Conservation (phyloP, 345 rosid genomes). For the Kernera saxatilis region DNA sequence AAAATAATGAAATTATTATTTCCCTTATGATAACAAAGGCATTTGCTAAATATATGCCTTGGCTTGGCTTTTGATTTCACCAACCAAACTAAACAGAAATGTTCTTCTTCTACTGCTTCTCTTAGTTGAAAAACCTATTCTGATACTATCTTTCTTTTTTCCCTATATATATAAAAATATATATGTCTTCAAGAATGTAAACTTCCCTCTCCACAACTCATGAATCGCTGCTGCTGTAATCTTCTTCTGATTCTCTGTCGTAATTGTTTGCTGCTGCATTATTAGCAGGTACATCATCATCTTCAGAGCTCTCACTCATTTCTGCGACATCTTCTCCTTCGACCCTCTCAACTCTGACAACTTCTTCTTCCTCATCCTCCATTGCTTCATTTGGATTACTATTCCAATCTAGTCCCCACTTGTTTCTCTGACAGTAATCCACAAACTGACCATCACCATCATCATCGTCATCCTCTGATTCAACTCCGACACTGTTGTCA, state of each 20-base stretch:
- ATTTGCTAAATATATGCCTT: slow-evolving; percentile 26
- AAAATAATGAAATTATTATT: slow-evolving; percentile 7
- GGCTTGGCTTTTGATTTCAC: slow-evolving; percentile 15
- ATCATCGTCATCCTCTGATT: slow-evolving; percentile 56
- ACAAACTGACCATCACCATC: slow-evolving; percentile 52
- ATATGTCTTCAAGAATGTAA: slow-evolving; percentile 25
- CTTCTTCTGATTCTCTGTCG: slow-evolving; percentile 55
- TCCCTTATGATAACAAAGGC: slow-evolving; percentile 16
- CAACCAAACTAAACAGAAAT: slow-evolving; percentile 29
- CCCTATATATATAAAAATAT: slow-evolving; percentile 8
- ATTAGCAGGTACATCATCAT: slow-evolving; percentile 26
- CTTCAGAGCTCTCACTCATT: slow-evolving; percentile 49
- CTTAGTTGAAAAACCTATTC: slow-evolving; percentile 22
- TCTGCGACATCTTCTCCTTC: slow-evolving; percentile 45
- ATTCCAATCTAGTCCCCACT: slow-evolving; percentile 49
- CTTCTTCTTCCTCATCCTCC: slow-evolving; percentile 52
- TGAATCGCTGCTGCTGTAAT: slow-evolving; percentile 74
- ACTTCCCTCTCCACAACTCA: slow-evolving; percentile 11
- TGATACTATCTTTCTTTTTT: slow-evolving; percentile 18
- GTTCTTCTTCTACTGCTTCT: slow-evolving; percentile 19
- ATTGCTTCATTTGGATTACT: slow-evolving; percentile 42
- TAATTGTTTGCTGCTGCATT: slow-evolving; percentile 36
- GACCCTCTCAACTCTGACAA: slow-evolving; percentile 18
- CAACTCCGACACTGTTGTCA: slow-evolving; percentile 56
- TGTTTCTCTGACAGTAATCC: slow-evolving; percentile 41